phyloP scores from a whole-genome alignment of 805 yeast species.

The Lipomyces oligophaga region DNA sequence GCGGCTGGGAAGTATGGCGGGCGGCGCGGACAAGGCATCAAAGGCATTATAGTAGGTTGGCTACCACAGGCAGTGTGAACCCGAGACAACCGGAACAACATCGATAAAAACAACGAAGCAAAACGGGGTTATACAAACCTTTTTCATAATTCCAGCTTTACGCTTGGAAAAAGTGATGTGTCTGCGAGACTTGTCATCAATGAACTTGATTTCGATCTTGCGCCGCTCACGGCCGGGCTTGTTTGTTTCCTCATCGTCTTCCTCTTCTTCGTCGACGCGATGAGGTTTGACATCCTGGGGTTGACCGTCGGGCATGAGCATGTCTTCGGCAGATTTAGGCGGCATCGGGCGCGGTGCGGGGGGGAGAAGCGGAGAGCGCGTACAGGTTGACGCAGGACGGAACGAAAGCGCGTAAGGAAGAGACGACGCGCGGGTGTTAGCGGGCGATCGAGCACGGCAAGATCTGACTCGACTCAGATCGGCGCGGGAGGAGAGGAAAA shows the following conservation, averaged over 20 bases:
- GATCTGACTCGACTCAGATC: not conserved
- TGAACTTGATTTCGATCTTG: conserved; percentile 94
- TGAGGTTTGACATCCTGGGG: conserved; percentile 17
- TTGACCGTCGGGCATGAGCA: conserved; percentile 11
- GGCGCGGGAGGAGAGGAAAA: not conserved
- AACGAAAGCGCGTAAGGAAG: not conserved
- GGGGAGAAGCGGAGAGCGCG: conserved; percentile 2
- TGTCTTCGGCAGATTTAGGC: conserved; percentile 12
- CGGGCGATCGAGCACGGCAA: not conserved
- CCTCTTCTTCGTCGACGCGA: conserved; percentile 42
- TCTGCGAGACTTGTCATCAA: conserved; percentile 95
- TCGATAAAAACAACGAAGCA: not conserved
- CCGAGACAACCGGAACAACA: not conserved
- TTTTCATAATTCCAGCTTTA: conserved; percentile 98
- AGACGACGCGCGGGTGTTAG: not conserved
- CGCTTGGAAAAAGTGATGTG: conserved; percentile 97
- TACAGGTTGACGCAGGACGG: not conserved
- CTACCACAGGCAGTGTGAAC: not conserved
- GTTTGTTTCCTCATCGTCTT: conserved; percentile 46
- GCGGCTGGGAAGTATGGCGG: too few species aligned
- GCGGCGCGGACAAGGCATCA: too few species aligned
- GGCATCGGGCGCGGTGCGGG: conserved; percentile 9
- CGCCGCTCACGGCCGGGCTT: conserved; percentile 57
- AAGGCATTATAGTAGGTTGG: too few species aligned
- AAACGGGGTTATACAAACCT: conserved; percentile 36